Evolutionary conservation across 352 stramenopile genomes (phyloP).

Genomic region (Hyaloperonospora arabidopsidis): DNA sequence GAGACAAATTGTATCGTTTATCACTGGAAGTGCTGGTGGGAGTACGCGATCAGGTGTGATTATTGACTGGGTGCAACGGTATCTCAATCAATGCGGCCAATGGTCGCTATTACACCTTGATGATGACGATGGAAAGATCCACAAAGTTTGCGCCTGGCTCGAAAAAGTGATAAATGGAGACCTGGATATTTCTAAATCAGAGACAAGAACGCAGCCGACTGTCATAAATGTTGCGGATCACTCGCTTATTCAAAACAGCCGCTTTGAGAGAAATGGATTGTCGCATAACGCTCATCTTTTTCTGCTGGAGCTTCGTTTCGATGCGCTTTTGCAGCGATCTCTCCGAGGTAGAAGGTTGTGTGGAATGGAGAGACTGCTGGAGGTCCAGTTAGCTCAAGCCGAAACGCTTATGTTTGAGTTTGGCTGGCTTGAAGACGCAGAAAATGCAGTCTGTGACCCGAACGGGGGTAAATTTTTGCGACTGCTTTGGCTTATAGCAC

Average conservation of each 20-base stretch:
- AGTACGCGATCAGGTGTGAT: slow-evolving; percentile 2
- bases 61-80: slow-evolving; percentile 26
- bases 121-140: slow-evolving; percentile 28
- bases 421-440: slow-evolving; percentile 30
- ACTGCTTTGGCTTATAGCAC: slow-evolving; percentile 52
- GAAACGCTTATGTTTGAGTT: slow-evolving; percentile 41
- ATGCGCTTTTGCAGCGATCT: slow-evolving; percentile 32
- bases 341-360: slow-evolving; percentile 18
- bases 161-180: slow-evolving; percentile 43
- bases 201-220: slow-evolving; percentile 5
- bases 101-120: slow-evolving; percentile 42
- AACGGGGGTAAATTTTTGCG: slow-evolving; percentile 23
- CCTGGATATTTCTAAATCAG: slow-evolving; percentile 14
- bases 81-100: slow-evolving; percentile 54
- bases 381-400: slow-evolving; percentile 22
- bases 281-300: slow-evolving; percentile 39
- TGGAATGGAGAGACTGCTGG: slow-evolving; percentile 20
- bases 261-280: slow-evolving; percentile 28
- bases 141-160: slow-evolving; percentile 46
- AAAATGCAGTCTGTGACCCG: slow-evolving; percentile 7
- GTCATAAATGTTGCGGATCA: slow-evolving; percentile 18
- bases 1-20: not conserved
- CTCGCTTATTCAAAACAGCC: slow-evolving; percentile 18
- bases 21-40: slow-evolving; percentile 1
- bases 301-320: slow-evolving; percentile 52